phyloP scores from a whole-genome alignment of 306 rosid genomes.

The Glycine latifolia region DNA sequence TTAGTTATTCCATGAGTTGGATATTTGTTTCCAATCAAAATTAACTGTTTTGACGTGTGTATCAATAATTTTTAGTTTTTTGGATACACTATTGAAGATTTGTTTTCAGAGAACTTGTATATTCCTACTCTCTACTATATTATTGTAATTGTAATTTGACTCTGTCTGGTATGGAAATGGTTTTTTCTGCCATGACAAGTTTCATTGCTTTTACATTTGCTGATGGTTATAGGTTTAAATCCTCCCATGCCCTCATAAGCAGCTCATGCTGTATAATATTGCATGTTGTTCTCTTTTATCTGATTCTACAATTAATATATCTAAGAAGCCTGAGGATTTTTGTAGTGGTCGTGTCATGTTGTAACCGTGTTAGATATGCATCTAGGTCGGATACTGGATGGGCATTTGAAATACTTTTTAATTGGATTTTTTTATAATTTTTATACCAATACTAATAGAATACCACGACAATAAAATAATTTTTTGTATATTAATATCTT shows the following conservation, averaged over 20 bases:
- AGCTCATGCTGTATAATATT: slow-evolving; percentile 3
- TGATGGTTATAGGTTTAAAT: not conserved
- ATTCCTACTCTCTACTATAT: not conserved
- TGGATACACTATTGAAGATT: not conserved
- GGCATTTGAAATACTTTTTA: not conserved
- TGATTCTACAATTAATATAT: not conserved
- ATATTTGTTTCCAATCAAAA: not conserved
- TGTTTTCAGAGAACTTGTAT: not conserved
- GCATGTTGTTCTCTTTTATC: not conserved
- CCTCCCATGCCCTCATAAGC: not conserved
- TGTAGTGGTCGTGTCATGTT: not conserved
- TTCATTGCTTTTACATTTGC: slow-evolving; percentile 21
- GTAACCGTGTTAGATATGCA: too few species aligned
- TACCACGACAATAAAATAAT: too few species aligned
- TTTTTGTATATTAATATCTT: too few species aligned
- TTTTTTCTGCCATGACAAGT: not conserved
- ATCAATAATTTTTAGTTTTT: not conserved
- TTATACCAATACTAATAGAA: too few species aligned
- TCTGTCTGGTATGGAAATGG: not conserved
- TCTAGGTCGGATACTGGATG: not conserved
- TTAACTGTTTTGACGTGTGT: not conserved
- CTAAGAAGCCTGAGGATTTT: not conserved
- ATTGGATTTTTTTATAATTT: too few species aligned
- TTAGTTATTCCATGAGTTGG: not conserved
- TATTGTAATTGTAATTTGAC: not conserved